Base-by-base conservation (phyloP, 768 basidiomycete genomes). In the Tricholoma flavovirens region DNA sequence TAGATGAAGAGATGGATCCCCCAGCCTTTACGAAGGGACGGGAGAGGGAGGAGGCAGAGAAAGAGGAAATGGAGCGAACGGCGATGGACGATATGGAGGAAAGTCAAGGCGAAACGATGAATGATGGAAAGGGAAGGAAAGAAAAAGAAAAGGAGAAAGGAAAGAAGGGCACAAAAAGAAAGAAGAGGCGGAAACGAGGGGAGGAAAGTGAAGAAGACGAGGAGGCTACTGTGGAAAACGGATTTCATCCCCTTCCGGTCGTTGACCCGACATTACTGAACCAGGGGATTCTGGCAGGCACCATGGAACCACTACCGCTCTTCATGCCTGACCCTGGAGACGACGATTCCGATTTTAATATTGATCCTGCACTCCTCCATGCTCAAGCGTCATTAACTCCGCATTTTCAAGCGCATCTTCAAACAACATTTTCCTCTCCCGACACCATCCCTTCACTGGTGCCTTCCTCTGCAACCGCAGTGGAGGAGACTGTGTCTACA, bases 1-100 rank as follows among this genome's bases (percentile, higher is more conserved):
- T 95, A 58, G 90, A 93, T 62, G 90, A 94, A 52, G 90, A 91
- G 73, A 86, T 86, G 79, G 92, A 95, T 63, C 94, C 93, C 4
- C 93, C 93, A 0, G 92, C 93, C 40, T 94, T 87, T 67, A 87
- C 83, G 8, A 86, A 85, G 60, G 88, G 87, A 36, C 83, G 76
- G 67, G 88, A 87, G 63, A 80, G 77, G 58, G 90, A 90, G 59
- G 84, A 83, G 62, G 79, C 73, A 51, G 80, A 77, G 66, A 74
- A 74, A 60, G 64, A 75, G 42, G 75, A 75, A 19, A 64, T 53
- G 29, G 78, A 72, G 49, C 70, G 71, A 43, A 67, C 60, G 15
- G 67, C 61, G n/a, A 68, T 66, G 49, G 67, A 60, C 1, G 67
- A 65, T 24, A 57, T 62, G 56, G 43, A 70, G 63, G 59, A 51